phyloP scores from a whole-genome alignment of 106 monocot genomes.

The Dendrobium officinale region DNA sequence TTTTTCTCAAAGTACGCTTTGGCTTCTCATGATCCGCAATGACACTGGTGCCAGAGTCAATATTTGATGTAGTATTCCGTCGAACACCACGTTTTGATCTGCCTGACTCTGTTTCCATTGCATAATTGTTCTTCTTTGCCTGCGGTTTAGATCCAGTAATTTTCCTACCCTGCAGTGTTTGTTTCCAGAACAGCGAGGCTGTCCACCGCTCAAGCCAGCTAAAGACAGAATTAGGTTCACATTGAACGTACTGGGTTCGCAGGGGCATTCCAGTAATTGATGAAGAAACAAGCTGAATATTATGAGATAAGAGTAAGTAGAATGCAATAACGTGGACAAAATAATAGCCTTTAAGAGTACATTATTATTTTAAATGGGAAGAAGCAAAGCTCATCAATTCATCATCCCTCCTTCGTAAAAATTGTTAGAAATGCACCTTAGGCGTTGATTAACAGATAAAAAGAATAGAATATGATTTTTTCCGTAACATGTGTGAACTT shows the following conservation, averaged over 20 bases:
- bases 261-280: conserved; percentile 34
- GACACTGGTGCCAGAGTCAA: conserved; percentile 18
- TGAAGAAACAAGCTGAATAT: conserved; percentile 59
- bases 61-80: conserved; percentile 24
- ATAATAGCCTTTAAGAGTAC: background rate
- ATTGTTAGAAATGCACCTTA: no score
- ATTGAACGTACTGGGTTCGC: conserved; percentile 40
- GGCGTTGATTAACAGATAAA: background rate
- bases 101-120: conserved; percentile 56
- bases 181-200: conserved; percentile 48
- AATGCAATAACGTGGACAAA: background rate
- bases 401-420: no score
- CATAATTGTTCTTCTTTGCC: conserved; percentile 29
- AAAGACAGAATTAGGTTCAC: conserved; percentile 52
- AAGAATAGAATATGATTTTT: background rate
- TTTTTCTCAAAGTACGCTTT: conserved; percentile 43
- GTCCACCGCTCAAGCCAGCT: conserved; percentile 87
- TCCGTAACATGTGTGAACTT: background rate
- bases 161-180: conserved; percentile 25
- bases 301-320: background rate
- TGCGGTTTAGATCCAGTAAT: conserved; percentile 37
- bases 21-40: conserved; percentile 33
- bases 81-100: conserved; percentile 53
- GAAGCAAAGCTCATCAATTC: background rate
- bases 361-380: background rate